Conservation (phyloP, 176 grass and related monocot species). For the Rhipidocladum racemiflorum region DNA sequence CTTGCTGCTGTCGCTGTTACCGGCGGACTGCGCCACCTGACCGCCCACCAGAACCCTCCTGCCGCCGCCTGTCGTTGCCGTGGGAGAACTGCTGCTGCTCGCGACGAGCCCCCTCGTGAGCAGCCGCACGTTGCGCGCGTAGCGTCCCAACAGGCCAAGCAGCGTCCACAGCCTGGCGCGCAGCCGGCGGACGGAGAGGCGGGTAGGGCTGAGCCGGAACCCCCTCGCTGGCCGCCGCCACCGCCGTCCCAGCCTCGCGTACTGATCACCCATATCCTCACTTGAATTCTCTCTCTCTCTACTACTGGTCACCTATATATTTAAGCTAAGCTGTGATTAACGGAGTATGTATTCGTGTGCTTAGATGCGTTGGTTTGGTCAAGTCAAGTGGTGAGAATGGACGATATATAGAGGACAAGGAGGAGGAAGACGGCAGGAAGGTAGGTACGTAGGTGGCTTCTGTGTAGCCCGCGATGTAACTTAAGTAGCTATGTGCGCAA, state of each 20-base stretch:
- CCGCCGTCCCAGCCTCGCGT: slow-evolving; percentile 30
- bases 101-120: slow-evolving; percentile 20
- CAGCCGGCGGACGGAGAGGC: slow-evolving; percentile 35
- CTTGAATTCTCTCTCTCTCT: background rate
- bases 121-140: slow-evolving; percentile 29
- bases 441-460: slow-evolving; percentile 40
- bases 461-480: too few species aligned
- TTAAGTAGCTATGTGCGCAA: too few species aligned
- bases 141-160: slow-evolving; percentile 34
- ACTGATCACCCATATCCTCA: slow-evolving; percentile 12
- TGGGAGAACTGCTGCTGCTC: background rate
- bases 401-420: slow-evolving; percentile 27
- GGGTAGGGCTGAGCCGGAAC: slow-evolving; percentile 39
- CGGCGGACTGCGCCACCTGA: background rate
- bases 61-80: background rate
- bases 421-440: slow-evolving; percentile 46
- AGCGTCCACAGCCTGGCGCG: slow-evolving; percentile 45
- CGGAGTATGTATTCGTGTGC: background rate
- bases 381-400: slow-evolving; percentile 30
- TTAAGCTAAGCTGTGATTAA: background rate
- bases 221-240: slow-evolving; percentile 37
- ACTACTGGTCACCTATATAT: background rate
- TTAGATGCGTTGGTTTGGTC: background rate
- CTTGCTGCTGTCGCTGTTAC: background rate
- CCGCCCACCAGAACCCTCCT: background rate